phyloP scores from a whole-genome alignment of 441 rosid genomes.

The Jatropha multifida region DNA sequence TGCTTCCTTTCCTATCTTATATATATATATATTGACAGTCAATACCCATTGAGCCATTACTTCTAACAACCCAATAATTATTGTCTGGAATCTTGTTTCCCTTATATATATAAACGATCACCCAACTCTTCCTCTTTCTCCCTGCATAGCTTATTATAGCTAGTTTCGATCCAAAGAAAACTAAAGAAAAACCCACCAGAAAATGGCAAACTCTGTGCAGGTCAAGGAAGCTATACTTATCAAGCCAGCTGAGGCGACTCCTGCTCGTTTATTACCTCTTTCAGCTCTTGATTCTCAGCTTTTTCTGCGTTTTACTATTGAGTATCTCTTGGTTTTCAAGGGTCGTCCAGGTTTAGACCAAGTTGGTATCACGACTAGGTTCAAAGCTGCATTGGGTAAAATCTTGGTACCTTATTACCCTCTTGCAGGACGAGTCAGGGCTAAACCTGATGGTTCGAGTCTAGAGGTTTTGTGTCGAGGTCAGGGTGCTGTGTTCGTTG shows the following conservation, averaged over 20 bases:
- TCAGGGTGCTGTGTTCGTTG: slow-evolving; percentile 63
- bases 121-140: slow-evolving; percentile 3
- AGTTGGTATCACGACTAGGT: slow-evolving; percentile 24
- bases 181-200: slow-evolving; percentile 8
- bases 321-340: slow-evolving; percentile 60
- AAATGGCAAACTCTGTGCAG: slow-evolving; percentile 52
- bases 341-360: slow-evolving; percentile 36
- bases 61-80: no score
- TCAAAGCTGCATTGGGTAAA: slow-evolving; percentile 59
- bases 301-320: slow-evolving; percentile 78
- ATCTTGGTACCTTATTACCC: slow-evolving; percentile 74
- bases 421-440: slow-evolving; percentile 67
- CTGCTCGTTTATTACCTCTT: slow-evolving; percentile 51
- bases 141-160: background rate
- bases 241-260: slow-evolving; percentile 60
- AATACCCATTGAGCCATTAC: no score
- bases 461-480: slow-evolving; percentile 61
- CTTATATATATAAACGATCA: slow-evolving; percentile 20
- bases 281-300: slow-evolving; percentile 87
- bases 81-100: background rate
- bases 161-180: no score
- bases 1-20: background rate
- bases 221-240: slow-evolving; percentile 53
- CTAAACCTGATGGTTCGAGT: slow-evolving; percentile 36
- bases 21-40: no score